These are phyloP conservation scores for Russula brevipes DNA, from an alignment of 768 basidiomycete species.

Conservation along the genomic window DNA sequence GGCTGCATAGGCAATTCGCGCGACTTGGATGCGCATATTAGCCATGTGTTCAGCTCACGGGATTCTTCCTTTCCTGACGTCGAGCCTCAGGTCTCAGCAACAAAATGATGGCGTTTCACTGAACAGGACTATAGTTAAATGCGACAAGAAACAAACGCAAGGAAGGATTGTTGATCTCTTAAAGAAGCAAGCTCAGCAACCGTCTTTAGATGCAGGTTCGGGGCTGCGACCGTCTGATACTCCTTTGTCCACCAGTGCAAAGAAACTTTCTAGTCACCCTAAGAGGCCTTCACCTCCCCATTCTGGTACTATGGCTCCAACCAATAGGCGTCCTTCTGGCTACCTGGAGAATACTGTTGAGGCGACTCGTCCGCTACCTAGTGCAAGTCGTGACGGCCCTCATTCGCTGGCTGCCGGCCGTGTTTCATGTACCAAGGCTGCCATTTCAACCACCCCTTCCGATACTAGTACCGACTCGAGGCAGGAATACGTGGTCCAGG, in stretches of 20 bases:
- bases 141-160: slow-evolving; percentile 23
- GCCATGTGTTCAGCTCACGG: neutral
- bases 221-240: slow-evolving; percentile 15
- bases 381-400: neutral
- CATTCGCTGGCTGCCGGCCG: neutral
- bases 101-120: neutral
- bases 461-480: neutral
- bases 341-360: neutral
- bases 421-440: neutral
- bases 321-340: neutral
- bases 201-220: neutral
- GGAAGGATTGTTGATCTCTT: slow-evolving; percentile 45
- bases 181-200: slow-evolving; percentile 37
- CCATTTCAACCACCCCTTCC: neutral
- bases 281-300: neutral
- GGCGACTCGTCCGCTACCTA: neutral
- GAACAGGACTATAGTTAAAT: neutral
- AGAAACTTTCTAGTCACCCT: neutral
- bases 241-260: neutral
- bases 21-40: slow-evolving; percentile 5
- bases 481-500: neutral
- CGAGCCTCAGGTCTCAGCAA: neutral
- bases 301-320: neutral
- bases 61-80: neutral
- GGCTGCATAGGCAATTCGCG: neutral